Conservation (phyloP, 306 rosid genomes). For the Psophocarpus tetragonolobus region DNA sequence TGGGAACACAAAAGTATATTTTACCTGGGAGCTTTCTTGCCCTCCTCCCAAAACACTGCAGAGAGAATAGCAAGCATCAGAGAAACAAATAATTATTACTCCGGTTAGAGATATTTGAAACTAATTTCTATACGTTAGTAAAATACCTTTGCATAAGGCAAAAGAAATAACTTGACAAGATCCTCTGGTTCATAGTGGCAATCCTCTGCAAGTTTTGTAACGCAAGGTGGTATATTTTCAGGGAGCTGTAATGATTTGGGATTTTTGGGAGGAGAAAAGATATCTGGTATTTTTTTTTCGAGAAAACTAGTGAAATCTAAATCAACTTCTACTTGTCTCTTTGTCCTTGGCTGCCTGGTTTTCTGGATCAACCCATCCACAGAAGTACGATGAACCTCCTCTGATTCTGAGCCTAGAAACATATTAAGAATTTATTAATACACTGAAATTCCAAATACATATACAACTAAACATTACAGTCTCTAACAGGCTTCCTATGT, state of each 20-base stretch:
- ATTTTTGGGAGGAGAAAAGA: conserved; percentile 80
- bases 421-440: conserved; percentile 21
- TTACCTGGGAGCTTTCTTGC: conserved; percentile 63
- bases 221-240: conserved; percentile 52
- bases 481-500: neutral
- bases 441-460: conserved; percentile 17
- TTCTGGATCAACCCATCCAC: conserved; percentile 49
- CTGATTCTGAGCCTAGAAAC: conserved; percentile 45
- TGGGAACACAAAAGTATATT: conserved; percentile 1
- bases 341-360: conserved; percentile 47
- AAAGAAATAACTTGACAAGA: conserved; percentile 83
- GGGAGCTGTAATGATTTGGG: conserved; percentile 66
- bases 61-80: conserved; percentile 20
- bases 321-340: conserved; percentile 57
- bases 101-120: conserved; percentile 7
- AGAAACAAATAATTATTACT: conserved; percentile 17
- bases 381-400: conserved; percentile 45
- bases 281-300: conserved; percentile 50
- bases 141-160: conserved; percentile 73
- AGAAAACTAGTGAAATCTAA: conserved; percentile 65
- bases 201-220: conserved; percentile 90
- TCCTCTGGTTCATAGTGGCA: conserved; percentile 90
- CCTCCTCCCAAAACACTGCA: conserved; percentile 72
- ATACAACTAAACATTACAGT: neutral
- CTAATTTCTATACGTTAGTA: neutral